These are phyloP conservation scores for Neofusicoccum sp. DNA, from an alignment of 2,329 filamentous ascomycete genomes.

Conservation along the genomic window DNA sequence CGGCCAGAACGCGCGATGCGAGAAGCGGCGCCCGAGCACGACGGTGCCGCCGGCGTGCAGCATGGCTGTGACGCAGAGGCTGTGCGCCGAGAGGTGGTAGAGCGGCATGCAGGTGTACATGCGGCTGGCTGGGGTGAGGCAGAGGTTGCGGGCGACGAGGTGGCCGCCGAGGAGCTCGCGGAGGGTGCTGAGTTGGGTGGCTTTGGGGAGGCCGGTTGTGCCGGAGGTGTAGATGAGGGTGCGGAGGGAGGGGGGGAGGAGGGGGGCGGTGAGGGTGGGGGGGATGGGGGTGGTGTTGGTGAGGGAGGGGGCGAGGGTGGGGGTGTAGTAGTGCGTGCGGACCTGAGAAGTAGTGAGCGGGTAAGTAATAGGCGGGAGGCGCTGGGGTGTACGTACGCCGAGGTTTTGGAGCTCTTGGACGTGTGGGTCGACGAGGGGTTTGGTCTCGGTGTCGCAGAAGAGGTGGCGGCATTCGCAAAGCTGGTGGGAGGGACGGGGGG, in stretches of 20 bases:
- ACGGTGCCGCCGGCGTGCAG: slow-evolving; percentile 57
- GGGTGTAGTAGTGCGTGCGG: slow-evolving; percentile 57
- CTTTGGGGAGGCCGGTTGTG: slow-evolving; percentile 72
- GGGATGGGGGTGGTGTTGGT: slow-evolving; percentile 59
- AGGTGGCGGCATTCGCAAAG: slow-evolving; percentile 51
- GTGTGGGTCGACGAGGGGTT: slow-evolving; percentile 25
- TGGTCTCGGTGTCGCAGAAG: slow-evolving; percentile 29
- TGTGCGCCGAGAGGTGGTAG: slow-evolving; percentile 69
- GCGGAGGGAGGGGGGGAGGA: slow-evolving; percentile 42
- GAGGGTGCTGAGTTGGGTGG: slow-evolving; percentile 44
- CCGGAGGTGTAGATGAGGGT: slow-evolving; percentile 53
- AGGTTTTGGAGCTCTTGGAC: slow-evolving; percentile 33
- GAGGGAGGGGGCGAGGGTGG: slow-evolving; percentile 59
- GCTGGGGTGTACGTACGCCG: slow-evolving; percentile 44
- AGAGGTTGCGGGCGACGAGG: slow-evolving; percentile 37
- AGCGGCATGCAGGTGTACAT: slow-evolving; percentile 78
- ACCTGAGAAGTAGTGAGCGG: slow-evolving; percentile 29
- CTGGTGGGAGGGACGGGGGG: neutral
- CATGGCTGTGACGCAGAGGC: slow-evolving; percentile 50
- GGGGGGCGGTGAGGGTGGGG: slow-evolving; percentile 24
- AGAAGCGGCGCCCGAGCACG: slow-evolving; percentile 68
- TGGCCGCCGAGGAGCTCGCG: slow-evolving; percentile 40
- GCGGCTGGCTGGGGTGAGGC: slow-evolving; percentile 51
- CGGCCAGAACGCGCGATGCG: slow-evolving; percentile 68
- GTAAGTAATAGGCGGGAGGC: slow-evolving; percentile 25